Evolutionary conservation across 495 filamentous ascomycete species (phyloP), one percentile per base, ranked within the genome.

Genomic region (Parachaetomium inaequale): DNA sequence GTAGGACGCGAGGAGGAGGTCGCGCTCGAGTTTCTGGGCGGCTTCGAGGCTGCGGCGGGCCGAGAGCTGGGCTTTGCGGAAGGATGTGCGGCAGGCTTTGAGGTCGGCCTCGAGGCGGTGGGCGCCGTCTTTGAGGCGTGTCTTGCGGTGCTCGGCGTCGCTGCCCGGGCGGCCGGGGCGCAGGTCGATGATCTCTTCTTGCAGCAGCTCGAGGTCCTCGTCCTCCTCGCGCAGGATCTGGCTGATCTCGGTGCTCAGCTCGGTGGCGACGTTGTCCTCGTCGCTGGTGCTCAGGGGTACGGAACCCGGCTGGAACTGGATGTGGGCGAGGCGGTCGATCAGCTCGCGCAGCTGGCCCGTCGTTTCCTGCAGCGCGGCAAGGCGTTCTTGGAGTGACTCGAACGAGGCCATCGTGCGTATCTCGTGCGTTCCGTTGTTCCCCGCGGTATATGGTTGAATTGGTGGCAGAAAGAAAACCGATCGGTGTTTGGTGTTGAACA

Each of bases 241-340:
- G 67, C 91, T 91, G 59, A 97, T 96, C 70, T 94, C 91, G 25
- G 84, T 75, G 53, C 84, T 84, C 10, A 98, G 83, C 70, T 96
- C 94, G n/a, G 87, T 60, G 34, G 88, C 83, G 10, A 85, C 85
- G 68, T 90, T 76, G 55, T 73, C 83, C 52, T 84, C 82, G 12
- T 85, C 85, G 62, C 40, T 59, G 51, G 36, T 46, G 32, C 47
- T 49, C 63, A 81, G 80, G 36, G 79, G 82, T 21, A 79, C 75
- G 12, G 80, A 79, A 17, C 85, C 86, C 17, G 84, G 85, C 51
- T 83, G 80, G 63, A 87, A 83, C 40, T 87, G 81, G 63, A 93
- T 80, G 66, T 83, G 88, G 29, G 84, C 81, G 10, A 96, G 82
- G 7, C 89, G 87, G 53, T 85, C 75, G 61, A 96, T 89, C 15